Evolutionary conservation across 495 filamentous ascomycete genomes (phyloP).

Genomic region (Saxophila tyrrhenica): DNA sequence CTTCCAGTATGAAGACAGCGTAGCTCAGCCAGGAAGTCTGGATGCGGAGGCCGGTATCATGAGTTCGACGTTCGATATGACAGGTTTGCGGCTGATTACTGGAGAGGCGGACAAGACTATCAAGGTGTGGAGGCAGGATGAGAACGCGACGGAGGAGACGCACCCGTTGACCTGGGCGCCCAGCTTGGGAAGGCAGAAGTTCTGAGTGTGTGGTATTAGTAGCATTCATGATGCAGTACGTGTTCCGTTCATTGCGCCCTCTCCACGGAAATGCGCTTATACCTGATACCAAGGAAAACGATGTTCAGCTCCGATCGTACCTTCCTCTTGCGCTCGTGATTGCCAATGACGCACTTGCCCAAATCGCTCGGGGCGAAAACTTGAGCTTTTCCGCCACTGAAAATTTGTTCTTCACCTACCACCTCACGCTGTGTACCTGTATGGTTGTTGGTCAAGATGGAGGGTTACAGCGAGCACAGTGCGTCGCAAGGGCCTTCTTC

Average conservation of each 20-base stretch:
- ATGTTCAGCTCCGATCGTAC: neutral
- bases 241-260: too few relatives aligned
- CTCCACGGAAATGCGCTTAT: too few relatives aligned
- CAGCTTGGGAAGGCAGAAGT: slow-evolving; percentile 60
- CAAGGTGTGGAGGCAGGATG: slow-evolving; percentile 93
- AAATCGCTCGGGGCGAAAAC: too few relatives aligned
- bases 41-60: slow-evolving; percentile 93
- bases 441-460: too few relatives aligned
- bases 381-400: too few relatives aligned
- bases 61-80: slow-evolving; percentile 80
- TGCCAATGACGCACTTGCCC: too few relatives aligned
- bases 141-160: slow-evolving; percentile 76
- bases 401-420: too few relatives aligned
- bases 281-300: too few relatives aligned
- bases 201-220: slow-evolving; percentile 30
- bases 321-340: neutral
- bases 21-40: slow-evolving; percentile 84
- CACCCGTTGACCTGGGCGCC: slow-evolving; percentile 94
- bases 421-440: too few relatives aligned
- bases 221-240: too few relatives aligned
- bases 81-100: slow-evolving; percentile 77
- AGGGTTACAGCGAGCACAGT: too few relatives aligned
- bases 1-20: slow-evolving; percentile 78
- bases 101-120: slow-evolving; percentile 98
- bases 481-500: too few relatives aligned